Evolutionary conservation across 1,284 basidiomycete genomes (phyloP).

Genomic region (Termitomyces sp.): DNA sequence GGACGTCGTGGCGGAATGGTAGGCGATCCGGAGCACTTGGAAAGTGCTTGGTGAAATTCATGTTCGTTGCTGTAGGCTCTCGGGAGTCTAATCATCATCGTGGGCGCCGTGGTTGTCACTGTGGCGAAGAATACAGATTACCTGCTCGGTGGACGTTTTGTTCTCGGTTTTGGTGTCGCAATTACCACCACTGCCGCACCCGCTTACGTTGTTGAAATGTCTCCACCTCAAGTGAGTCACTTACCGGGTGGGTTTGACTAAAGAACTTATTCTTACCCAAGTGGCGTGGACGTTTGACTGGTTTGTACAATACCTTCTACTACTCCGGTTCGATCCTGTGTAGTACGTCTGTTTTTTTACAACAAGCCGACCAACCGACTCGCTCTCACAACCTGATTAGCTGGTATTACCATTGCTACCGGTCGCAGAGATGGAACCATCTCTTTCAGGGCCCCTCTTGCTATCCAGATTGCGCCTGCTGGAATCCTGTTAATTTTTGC

Average conservation of each 20-base stretch:
- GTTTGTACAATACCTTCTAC: conserved; percentile 40
- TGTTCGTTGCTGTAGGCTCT: conserved; percentile 26
- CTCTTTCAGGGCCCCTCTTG: conserved; percentile 45
- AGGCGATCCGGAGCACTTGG: not conserved
- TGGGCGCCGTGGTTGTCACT: conserved; percentile 41
- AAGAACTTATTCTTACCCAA: conserved; percentile 9
- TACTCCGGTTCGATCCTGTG: conserved; percentile 40
- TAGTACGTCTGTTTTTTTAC: conserved; percentile 18
- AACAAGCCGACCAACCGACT: conserved; percentile 15
- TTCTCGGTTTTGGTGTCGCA: conserved; percentile 46
- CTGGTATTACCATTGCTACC: conserved; percentile 44
- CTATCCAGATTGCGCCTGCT: conserved; percentile 50
- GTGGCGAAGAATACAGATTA: conserved; percentile 36
- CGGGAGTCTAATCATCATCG: conserved; percentile 40
- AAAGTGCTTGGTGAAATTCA: not conserved
- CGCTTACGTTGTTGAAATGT: conserved; percentile 46
- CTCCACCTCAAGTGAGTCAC: conserved; percentile 44
- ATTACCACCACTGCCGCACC: conserved; percentile 48
- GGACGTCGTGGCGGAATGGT: conserved; percentile 52
- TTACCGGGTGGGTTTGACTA: not conserved
- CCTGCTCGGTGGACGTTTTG: conserved; percentile 42
- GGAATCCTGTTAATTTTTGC: conserved; percentile 36
- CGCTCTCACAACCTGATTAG: conserved; percentile 16
- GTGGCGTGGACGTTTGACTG: conserved; percentile 57
- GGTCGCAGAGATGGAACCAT: conserved; percentile 33